A percentile compares a stretch with the other conserved stretches of the same genome.
phyloP scores from a whole-genome alignment of 139 green algal species.

The Pleodorina starrii region DNA sequence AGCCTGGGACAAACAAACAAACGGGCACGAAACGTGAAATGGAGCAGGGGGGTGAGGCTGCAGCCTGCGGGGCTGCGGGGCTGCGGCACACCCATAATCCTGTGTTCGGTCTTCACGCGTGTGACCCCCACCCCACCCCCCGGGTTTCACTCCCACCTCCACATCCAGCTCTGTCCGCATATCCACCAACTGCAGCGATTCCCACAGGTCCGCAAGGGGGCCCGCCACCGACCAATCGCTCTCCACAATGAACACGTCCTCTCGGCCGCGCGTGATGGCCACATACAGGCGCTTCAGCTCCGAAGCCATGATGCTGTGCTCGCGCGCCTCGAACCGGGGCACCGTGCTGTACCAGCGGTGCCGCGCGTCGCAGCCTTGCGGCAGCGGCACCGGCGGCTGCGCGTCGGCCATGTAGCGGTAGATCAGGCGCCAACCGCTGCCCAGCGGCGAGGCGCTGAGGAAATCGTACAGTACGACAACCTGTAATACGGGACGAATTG shows the following conservation, averaged over 20 bases:
- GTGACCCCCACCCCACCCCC: too few species aligned
- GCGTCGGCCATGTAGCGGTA: not conserved
- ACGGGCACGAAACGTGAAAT: too few species aligned
- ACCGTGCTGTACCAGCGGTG: too few species aligned
- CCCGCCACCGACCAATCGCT: not conserved
- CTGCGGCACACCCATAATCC: too few species aligned
- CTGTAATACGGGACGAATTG: too few species aligned
- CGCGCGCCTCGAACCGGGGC: not conserved
- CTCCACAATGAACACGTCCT: constrained; percentile 42
- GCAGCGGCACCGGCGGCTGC: not conserved
- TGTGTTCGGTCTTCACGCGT: too few species aligned
- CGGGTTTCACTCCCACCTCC: constrained; percentile 20
- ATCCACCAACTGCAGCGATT: not conserved
- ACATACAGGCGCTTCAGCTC: constrained; percentile 62
- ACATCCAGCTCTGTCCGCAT: not conserved
- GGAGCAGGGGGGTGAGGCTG: too few species aligned
- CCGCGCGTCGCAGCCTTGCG: not conserved
- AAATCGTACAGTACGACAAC: constrained; percentile 68
- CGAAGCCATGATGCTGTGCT: constrained; percentile 1
- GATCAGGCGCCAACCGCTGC: constrained; percentile 41
- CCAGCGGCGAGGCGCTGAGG: constrained; percentile 42
- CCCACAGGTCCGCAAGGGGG: not conserved
- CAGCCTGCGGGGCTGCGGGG: too few species aligned
- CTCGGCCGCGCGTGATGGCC: constrained; percentile 27
- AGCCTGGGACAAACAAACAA: too few species aligned